A percentile compares a stretch with the other conserved stretches of the same genome.
These are phyloP conservation scores for Aspergillus tanneri DNA, from an alignment of 2,329 filamentous ascomycete genomes.

Conservation along the genomic window DNA sequence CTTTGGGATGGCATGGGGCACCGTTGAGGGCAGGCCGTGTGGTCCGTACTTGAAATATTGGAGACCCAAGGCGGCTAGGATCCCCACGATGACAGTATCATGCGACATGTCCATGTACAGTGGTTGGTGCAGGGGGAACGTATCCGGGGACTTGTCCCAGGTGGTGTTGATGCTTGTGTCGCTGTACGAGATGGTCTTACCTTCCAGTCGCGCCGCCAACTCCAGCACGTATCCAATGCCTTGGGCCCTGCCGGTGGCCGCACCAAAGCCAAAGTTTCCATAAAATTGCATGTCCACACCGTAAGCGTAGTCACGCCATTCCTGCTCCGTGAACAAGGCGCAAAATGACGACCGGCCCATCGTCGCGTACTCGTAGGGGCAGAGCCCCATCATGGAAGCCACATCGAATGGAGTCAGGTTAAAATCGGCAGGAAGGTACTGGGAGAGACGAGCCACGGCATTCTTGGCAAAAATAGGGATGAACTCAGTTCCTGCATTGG, in stretches of 20 bases:
- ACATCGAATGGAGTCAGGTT: slow-evolving; percentile 51
- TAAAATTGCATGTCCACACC: slow-evolving; percentile 53
- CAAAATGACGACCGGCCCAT: slow-evolving; percentile 55
- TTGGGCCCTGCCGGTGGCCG: slow-evolving; percentile 53
- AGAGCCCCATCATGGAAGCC: slow-evolving; percentile 54
- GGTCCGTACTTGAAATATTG: slow-evolving; percentile 50
- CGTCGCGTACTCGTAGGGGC: slow-evolving; percentile 54
- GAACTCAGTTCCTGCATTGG: slow-evolving; percentile 38
- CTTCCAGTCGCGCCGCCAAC: slow-evolving; percentile 50
- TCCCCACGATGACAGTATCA: slow-evolving; percentile 54
- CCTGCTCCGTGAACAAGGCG: slow-evolving; percentile 54
- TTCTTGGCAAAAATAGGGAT: slow-evolving; percentile 47
- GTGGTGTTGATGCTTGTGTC: slow-evolving; percentile 55
- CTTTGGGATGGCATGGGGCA: slow-evolving; percentile 45
- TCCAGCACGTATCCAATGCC: slow-evolving; percentile 55
- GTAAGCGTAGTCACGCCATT: slow-evolving; percentile 57
- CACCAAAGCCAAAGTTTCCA: slow-evolving; percentile 47
- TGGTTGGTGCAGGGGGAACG: slow-evolving; percentile 50
- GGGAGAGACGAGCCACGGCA: slow-evolving; percentile 49
- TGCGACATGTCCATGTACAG: slow-evolving; percentile 57
- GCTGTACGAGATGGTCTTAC: slow-evolving; percentile 48
- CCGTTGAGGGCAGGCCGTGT: slow-evolving; percentile 24
- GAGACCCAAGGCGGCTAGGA: slow-evolving; percentile 53
- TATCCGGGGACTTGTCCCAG: slow-evolving; percentile 45
- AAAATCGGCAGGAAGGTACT: slow-evolving; percentile 51